These are phyloP conservation scores for Avena atlantica DNA, from an alignment of 176 grass and related monocot genomes.

Conservation along the genomic window DNA sequence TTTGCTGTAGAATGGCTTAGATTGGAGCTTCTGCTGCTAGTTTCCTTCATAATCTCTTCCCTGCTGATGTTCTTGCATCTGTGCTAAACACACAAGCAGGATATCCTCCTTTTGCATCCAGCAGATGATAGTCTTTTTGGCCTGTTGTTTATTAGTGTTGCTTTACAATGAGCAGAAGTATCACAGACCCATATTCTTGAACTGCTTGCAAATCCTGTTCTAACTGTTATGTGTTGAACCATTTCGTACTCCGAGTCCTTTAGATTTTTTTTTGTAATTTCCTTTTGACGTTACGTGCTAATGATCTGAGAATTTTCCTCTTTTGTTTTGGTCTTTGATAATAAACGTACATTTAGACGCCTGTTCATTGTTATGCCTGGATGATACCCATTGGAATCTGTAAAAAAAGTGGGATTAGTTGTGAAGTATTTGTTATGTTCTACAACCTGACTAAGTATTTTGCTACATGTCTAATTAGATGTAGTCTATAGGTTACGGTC, in stretches of 20 bases:
- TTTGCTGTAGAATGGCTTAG: constrained; percentile 25
- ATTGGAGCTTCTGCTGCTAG: constrained; percentile 36
- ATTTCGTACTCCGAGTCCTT: constrained; percentile 15
- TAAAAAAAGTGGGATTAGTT: background rate
- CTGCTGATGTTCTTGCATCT: constrained; percentile 25
- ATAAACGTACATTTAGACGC: background rate
- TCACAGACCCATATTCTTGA: background rate
- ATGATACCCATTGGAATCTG: constrained; percentile 3
- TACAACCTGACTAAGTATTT: background rate
- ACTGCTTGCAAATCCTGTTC: background rate
- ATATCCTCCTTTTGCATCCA: constrained; percentile 31
- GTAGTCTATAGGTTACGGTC: background rate
- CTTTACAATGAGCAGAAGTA: constrained; percentile 3
- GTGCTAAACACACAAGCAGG: constrained; percentile 13
- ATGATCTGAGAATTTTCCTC: background rate
- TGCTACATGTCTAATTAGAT: background rate
- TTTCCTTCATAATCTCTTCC: constrained; percentile 9
- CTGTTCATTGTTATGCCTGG: background rate
- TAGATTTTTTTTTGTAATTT: background rate
- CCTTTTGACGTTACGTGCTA: background rate
- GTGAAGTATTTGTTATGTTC: background rate
- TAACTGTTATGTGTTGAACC: background rate
- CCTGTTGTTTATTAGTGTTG: constrained; percentile 13
- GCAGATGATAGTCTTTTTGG: constrained; percentile 19
- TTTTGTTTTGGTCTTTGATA: background rate